phyloP scores from a whole-genome alignment of 148 eudicot genomes.

The Silene latifolia region DNA sequence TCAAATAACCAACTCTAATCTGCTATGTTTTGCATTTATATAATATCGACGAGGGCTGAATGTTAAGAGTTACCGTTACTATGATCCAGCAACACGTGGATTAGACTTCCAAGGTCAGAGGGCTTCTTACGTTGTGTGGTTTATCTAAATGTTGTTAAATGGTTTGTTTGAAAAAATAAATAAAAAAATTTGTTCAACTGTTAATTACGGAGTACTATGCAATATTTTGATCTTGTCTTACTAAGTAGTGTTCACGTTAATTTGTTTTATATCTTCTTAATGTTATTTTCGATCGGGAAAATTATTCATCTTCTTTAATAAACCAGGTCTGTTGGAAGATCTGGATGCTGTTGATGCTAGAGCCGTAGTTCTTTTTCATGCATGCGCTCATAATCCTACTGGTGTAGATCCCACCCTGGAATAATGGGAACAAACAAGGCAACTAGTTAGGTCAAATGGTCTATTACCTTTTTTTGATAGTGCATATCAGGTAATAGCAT shows the following conservation, averaged over 20 bases:
- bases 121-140: neutral
- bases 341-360: conserved; percentile 88
- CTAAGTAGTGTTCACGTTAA: neutral
- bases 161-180: neutral
- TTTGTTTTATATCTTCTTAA: neutral
- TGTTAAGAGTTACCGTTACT: conserved; percentile 82
- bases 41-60: conserved; percentile 74
- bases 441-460: conserved; percentile 71
- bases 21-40: too few relatives aligned
- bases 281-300: neutral
- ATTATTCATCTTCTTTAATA: neutral
- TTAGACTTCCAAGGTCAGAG: conserved; percentile 71
- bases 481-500: conserved; percentile 46
- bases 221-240: neutral
- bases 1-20: too few relatives aligned
- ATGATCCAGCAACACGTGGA: conserved; percentile 87
- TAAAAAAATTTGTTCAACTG: too few relatives aligned
- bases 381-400: conserved; percentile 63
- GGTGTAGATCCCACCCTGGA: conserved; percentile 57
- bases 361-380: conserved; percentile 80
- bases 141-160: neutral
- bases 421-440: conserved; percentile 66
- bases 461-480: conserved; percentile 64
- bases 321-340: conserved; percentile 82
- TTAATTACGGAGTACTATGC: too few relatives aligned